Conservation (phyloP, 495 filamentous ascomycete genomes). For the Penicillium cataractarum region DNA sequence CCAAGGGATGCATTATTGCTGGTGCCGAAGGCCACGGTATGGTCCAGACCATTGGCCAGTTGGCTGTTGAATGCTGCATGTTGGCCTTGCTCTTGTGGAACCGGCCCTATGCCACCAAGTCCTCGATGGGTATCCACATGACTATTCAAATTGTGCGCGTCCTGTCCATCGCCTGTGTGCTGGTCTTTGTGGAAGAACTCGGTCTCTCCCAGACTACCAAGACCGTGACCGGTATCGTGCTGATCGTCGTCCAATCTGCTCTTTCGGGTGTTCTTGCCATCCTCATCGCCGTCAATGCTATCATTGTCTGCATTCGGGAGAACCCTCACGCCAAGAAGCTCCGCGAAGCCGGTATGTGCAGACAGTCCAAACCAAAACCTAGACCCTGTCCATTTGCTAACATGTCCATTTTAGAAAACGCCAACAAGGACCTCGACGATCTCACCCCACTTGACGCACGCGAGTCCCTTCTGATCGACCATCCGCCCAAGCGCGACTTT, state of each 20-base stretch:
- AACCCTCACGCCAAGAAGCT: slow-evolving; percentile 86
- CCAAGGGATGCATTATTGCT: slow-evolving; percentile 85
- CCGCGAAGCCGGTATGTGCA: slow-evolving; percentile 78
- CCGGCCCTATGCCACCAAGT: slow-evolving; percentile 81
- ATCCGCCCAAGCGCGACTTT: slow-evolving; percentile 42
- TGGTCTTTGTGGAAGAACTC: slow-evolving; percentile 93
- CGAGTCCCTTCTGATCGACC: slow-evolving; percentile 80
- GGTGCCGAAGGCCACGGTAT: slow-evolving; percentile 86
- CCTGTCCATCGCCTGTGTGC: slow-evolving; percentile 82
- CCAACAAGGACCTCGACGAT: slow-evolving; percentile 78
- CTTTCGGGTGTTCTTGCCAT: slow-evolving; percentile 85
- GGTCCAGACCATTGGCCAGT: slow-evolving; percentile 73
- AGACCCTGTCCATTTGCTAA: slow-evolving; percentile 19
- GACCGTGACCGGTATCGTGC: slow-evolving; percentile 84
- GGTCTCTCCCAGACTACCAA: slow-evolving; percentile 93
- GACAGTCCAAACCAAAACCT: neutral
- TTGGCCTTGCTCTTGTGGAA: slow-evolving; percentile 76
- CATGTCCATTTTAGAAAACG: slow-evolving; percentile 62
- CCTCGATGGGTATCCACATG: slow-evolving; percentile 91
- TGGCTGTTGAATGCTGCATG: slow-evolving; percentile 77
- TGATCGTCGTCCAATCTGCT: slow-evolving; percentile 86
- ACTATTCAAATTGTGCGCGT: slow-evolving; percentile 94
- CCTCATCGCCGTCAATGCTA: slow-evolving; percentile 85
- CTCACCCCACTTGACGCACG: slow-evolving; percentile 89
- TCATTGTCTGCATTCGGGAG: slow-evolving; percentile 77